Percentiles rank a stretch among this genome's conserved stretches.
Evolutionary conservation across 2,329 filamentous ascomycete species (phyloP).

Genomic region (Fusarium concolor): DNA sequence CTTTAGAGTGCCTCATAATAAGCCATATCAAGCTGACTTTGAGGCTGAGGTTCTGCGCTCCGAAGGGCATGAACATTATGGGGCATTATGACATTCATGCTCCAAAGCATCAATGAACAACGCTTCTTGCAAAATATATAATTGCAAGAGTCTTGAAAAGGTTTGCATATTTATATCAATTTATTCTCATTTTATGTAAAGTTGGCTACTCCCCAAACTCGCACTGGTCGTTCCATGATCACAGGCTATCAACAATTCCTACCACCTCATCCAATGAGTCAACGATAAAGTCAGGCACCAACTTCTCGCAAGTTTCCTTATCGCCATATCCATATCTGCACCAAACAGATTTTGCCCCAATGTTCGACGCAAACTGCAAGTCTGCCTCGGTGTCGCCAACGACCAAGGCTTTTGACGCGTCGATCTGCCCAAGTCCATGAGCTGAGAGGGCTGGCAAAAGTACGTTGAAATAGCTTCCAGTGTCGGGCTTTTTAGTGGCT

Average conservation of each 20-base stretch:
- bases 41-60: too few relatives aligned
- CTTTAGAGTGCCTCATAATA: too few relatives aligned
- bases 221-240: too few relatives aligned
- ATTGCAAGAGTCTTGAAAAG: too few relatives aligned
- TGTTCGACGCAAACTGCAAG: neutral
- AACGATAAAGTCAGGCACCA: neutral
- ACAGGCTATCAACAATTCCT: neutral
- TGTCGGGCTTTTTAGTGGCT: constrained; percentile 1
- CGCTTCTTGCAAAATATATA: too few relatives aligned
- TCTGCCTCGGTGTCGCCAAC: constrained; percentile 13
- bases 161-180: neutral
- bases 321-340: constrained; percentile 26
- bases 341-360: constrained; percentile 17
- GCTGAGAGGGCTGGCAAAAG: neutral
- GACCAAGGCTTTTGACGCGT: neutral
- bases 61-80: too few relatives aligned
- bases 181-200: neutral
- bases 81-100: too few relatives aligned
- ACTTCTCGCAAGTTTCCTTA: neutral
- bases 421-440: neutral
- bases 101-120: too few relatives aligned
- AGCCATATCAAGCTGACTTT: too few relatives aligned
- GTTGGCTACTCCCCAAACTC: too few relatives aligned
- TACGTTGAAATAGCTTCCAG: constrained; percentile 3
- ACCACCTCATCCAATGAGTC: neutral